Conservation (phyloP, 371 early-diverging fungal species). For the Mucor irregularis region DNA sequence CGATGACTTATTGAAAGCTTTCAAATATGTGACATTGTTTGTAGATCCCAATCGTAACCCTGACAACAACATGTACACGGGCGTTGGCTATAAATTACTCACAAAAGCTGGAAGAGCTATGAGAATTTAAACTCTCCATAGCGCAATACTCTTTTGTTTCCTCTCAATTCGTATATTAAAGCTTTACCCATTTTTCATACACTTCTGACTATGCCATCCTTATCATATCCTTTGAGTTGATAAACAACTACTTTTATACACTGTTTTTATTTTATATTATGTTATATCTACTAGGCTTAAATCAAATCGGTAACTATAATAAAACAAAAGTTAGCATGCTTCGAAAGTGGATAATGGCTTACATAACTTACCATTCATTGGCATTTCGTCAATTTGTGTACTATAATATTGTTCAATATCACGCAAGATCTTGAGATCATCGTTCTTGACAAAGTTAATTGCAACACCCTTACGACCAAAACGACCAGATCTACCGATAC, state of each 20-base stretch:
- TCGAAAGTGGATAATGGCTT: background rate
- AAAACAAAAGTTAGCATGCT: background rate
- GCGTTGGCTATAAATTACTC: constrained; percentile 3
- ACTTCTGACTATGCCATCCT: no score
- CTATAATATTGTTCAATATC: constrained; percentile 93
- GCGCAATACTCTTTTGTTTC: no score
- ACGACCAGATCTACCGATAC: constrained; percentile 97
- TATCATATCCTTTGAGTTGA: no score
- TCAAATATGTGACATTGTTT: constrained; percentile 11
- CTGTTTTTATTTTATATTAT: background rate
- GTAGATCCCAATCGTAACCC: background rate
- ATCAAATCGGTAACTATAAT: constrained; percentile 23
- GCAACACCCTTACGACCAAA: constrained; percentile 99
- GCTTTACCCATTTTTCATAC: no score
- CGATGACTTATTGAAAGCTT: constrained; percentile 3
- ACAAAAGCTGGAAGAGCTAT: no score
- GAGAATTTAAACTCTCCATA: no score
- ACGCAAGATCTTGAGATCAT: constrained; percentile 84
- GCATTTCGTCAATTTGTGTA: constrained; percentile 97
- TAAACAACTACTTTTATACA: background rate
- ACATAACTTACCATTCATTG: constrained; percentile 68
- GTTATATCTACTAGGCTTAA: background rate
- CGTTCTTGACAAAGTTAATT: constrained; percentile 94
- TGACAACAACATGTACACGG: constrained; percentile 6
- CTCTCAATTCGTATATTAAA: no score